Conservation (phyloP, 2,329 filamentous ascomycete species). For the Parascedosporium putredinis region DNA sequence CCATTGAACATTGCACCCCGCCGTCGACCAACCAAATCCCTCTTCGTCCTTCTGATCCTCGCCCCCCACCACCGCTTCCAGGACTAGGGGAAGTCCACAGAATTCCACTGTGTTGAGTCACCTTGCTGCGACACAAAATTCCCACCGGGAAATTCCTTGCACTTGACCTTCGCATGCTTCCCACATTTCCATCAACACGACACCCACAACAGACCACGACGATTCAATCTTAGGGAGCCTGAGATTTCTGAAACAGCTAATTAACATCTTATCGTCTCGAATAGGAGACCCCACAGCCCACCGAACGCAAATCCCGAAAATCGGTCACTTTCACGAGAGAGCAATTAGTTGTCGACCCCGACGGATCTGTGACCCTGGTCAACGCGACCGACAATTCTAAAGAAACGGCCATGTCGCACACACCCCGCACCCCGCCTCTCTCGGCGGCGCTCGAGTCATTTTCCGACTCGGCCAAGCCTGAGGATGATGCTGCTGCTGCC, state of each 20-base stretch:
- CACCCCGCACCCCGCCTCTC: conserved; percentile 53
- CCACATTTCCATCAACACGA: background rate
- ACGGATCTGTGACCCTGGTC: conserved; percentile 73
- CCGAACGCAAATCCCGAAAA: conserved; percentile 70
- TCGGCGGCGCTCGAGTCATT: conserved; percentile 44
- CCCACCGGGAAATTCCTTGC: conserved; percentile 8
- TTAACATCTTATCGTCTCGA: conserved; percentile 2
- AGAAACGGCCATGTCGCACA: conserved; percentile 72
- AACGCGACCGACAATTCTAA: conserved; percentile 66
- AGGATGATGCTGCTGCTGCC: conserved; percentile 21
- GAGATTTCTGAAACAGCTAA: background rate
- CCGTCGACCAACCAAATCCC: background rate
- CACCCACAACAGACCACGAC: background rate
- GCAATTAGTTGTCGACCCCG: conserved; percentile 75
- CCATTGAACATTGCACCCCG: conserved; percentile 2
- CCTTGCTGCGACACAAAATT: background rate
- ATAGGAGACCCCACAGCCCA: conserved; percentile 14
- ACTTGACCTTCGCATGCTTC: background rate
- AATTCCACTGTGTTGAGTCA: background rate
- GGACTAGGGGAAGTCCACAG: background rate
- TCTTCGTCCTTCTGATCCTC: background rate
- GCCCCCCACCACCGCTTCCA: background rate
- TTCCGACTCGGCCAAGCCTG: conserved; percentile 36
- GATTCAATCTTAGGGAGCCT: background rate
- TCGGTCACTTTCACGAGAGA: conserved; percentile 90